phyloP scores from a whole-genome alignment of 2,329 filamentous ascomycete species.

The Thermothelomyces thermophilus region DNA sequence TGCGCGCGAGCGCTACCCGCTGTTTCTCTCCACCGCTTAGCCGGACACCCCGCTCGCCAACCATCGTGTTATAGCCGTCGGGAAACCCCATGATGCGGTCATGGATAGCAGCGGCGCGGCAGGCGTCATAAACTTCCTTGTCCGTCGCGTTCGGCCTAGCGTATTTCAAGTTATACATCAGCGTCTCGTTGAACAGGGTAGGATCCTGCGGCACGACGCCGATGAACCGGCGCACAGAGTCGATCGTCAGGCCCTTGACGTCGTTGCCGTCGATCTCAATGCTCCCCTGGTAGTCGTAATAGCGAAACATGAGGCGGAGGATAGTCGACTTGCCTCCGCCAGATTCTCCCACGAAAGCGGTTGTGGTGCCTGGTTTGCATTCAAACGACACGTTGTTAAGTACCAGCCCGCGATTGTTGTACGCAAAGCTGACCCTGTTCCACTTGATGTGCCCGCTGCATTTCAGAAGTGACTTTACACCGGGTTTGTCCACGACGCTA shows the following conservation, averaged over 20 bases:
- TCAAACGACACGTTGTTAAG: slow-evolving; percentile 78
- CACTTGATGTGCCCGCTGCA: slow-evolving; percentile 82
- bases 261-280: slow-evolving; percentile 82
- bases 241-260: slow-evolving; percentile 81
- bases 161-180: slow-evolving; percentile 51
- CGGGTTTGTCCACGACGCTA: slow-evolving; percentile 73
- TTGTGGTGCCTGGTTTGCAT: slow-evolving; percentile 84
- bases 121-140: slow-evolving; percentile 40
- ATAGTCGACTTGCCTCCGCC: slow-evolving; percentile 96
- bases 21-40: slow-evolving; percentile 64
- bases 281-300: slow-evolving; percentile 80
- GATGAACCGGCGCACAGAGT: slow-evolving; percentile 85
- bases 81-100: slow-evolving; percentile 27
- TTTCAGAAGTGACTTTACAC: slow-evolving; percentile 53
- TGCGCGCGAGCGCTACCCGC: slow-evolving; percentile 61
- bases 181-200: slow-evolving; percentile 52
- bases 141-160: slow-evolving; percentile 43
- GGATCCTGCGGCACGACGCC: slow-evolving; percentile 97
- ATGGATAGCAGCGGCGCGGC: slow-evolving; percentile 28
- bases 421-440: slow-evolving; percentile 83
- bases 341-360: slow-evolving; percentile 91
- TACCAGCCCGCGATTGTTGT: slow-evolving; percentile 79
- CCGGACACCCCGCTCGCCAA: slow-evolving; percentile 60
- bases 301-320: slow-evolving; percentile 91
- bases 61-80: slow-evolving; percentile 58